phyloP scores from a whole-genome alignment of 352 stramenopile genomes.

The Globisporangium carolinianum region DNA sequence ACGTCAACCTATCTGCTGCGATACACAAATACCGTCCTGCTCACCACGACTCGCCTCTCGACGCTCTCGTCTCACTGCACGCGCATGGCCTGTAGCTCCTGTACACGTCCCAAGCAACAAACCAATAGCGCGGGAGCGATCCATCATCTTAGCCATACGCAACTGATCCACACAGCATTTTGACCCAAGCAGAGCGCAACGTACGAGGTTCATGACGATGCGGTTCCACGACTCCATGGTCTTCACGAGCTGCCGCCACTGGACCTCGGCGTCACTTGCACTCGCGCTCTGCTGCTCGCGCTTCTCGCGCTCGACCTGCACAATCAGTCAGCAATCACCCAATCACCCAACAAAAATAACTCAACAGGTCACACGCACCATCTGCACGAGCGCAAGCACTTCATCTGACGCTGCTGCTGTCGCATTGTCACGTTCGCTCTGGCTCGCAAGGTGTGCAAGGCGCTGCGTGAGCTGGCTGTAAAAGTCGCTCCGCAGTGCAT shows the following conservation, averaged over 20 bases:
- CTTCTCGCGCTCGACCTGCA: slow-evolving; percentile 35
- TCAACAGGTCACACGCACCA: slow-evolving; percentile 25
- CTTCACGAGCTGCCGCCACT: slow-evolving; percentile 77
- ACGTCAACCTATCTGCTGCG: neutral
- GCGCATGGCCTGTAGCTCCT: neutral
- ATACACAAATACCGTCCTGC: neutral
- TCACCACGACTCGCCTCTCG: neutral
- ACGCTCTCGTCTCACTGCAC: neutral
- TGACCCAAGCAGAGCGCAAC: neutral
- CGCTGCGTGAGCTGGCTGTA: slow-evolving; percentile 51
- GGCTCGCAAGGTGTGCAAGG: slow-evolving; percentile 23
- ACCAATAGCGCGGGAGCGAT: neutral
- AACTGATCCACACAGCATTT: neutral
- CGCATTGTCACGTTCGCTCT: slow-evolving; percentile 12
- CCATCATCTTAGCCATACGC: neutral
- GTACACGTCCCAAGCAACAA: neutral
- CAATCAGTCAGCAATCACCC: neutral
- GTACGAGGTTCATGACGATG: slow-evolving; percentile 77
- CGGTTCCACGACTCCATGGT: slow-evolving; percentile 85
- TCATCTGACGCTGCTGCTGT: slow-evolving; percentile 16
- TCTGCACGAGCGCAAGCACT: slow-evolving; percentile 29
- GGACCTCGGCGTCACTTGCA: slow-evolving; percentile 33
- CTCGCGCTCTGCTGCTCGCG: slow-evolving; percentile 19
- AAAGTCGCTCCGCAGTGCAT: slow-evolving; percentile 51
- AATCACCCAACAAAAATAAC: neutral